Conservation (phyloP, 2,329 filamentous ascomycete species). For the Talaromyces sp. region DNA sequence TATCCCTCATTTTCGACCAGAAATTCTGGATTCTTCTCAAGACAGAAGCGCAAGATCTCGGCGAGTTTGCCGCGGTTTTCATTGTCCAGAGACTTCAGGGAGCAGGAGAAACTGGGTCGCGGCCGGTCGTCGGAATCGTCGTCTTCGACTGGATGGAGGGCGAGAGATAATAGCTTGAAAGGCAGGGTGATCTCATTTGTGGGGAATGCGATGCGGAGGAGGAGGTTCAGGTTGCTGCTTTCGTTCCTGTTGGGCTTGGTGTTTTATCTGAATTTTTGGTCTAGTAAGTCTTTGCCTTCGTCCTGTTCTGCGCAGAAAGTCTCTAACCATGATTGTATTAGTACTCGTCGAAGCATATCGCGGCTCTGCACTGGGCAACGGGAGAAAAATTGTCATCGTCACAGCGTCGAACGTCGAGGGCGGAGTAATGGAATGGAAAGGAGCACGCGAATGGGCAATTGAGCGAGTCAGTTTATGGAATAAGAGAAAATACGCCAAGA, state of each 20-base stretch:
- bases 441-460: slow-evolving; percentile 94
- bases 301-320: neutral
- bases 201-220: slow-evolving; percentile 58
- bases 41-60: slow-evolving; percentile 77
- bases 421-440: slow-evolving; percentile 99
- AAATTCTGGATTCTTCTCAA: slow-evolving; percentile 81
- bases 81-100: slow-evolving; percentile 55
- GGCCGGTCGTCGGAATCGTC: slow-evolving; percentile 38
- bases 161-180: slow-evolving; percentile 34
- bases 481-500: slow-evolving; percentile 80
- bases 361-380: slow-evolving; percentile 71
- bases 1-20: slow-evolving; percentile 77
- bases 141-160: slow-evolving; percentile 40
- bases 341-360: slow-evolving; percentile 62
- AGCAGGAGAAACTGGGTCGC: slow-evolving; percentile 72
- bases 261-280: slow-evolving; percentile 65
- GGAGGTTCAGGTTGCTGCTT: slow-evolving; percentile 61
- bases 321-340: slow-evolving; percentile 36
- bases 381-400: slow-evolving; percentile 89
- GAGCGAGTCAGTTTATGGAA: slow-evolving; percentile 94
- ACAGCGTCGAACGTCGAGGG: slow-evolving; percentile 90
- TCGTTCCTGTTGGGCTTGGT: slow-evolving; percentile 58
- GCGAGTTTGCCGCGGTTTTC: slow-evolving; percentile 73
- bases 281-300: slow-evolving; percentile 57
- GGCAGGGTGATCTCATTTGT: slow-evolving; percentile 34